Evolutionary conservation across 106 monocot genomes (phyloP).

Genomic region (Apostasia ramifera): DNA sequence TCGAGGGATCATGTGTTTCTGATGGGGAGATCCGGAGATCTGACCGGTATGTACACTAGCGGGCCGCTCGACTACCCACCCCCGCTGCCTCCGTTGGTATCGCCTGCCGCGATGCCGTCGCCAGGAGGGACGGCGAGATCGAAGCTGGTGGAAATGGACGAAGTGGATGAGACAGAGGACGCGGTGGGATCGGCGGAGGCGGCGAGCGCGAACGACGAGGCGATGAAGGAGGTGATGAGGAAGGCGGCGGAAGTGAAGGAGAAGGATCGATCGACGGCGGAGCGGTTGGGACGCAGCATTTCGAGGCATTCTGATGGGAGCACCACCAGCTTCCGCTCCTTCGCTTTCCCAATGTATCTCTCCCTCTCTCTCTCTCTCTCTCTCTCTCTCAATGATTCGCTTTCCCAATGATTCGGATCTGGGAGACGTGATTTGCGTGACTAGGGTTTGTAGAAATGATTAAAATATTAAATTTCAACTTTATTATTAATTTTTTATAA

Average conservation of each 20-base stretch:
- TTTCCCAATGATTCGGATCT: too few species aligned
- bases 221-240: constrained; percentile 30
- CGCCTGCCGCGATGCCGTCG: not conserved
- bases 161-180: not conserved
- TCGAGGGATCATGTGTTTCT: constrained; percentile 21
- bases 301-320: constrained; percentile 51
- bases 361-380: not conserved
- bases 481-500: too few species aligned
- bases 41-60: constrained; percentile 7
- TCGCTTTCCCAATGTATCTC: constrained; percentile 63
- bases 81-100: not conserved
- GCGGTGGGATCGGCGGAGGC: not conserved
- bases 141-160: not conserved
- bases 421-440: too few species aligned
- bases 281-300: constrained; percentile 1
- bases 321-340: constrained; percentile 39
- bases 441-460: too few species aligned
- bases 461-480: too few species aligned
- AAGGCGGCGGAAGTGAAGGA: constrained; percentile 11
- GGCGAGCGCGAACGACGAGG: constrained; percentile 20
- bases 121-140: not conserved
- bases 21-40: constrained; percentile 32
- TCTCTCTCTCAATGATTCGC: not conserved
- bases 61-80: not conserved
- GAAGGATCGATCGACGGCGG: not conserved